Evolutionary conservation across 345 rosid species (phyloP).

Genomic region (Noccaea caerulescens): DNA sequence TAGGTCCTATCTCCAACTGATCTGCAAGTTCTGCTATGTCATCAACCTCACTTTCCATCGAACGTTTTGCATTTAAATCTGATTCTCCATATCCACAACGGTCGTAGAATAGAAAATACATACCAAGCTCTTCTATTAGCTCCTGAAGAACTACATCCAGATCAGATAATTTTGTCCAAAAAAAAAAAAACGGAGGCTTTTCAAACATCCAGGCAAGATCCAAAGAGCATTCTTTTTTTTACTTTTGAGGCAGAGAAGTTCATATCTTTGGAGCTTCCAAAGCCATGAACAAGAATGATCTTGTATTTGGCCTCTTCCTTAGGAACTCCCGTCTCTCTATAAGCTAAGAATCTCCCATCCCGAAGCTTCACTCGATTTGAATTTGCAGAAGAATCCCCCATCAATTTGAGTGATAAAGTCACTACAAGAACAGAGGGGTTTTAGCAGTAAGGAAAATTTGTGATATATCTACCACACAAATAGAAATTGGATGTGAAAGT

Average conservation of each 20-base stretch:
- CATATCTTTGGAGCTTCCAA: conserved; percentile 98
- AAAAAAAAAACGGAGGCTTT: conserved; percentile 7
- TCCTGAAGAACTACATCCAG: conserved; percentile 55
- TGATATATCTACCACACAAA: background rate
- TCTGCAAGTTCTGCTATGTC: conserved; percentile 85
- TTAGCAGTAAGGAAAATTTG: background rate
- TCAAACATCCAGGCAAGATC: background rate
- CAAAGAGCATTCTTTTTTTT: conserved; percentile 22
- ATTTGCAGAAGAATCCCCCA: conserved; percentile 21
- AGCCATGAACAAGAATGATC: conserved; percentile 82
- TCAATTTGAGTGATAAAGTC: background rate
- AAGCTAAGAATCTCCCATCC: conserved; percentile 80
- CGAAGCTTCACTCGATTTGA: conserved; percentile 58
- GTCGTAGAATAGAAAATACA: conserved; percentile 71
- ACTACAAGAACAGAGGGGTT: conserved; percentile 10
- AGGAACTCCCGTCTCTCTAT: conserved; percentile 75
- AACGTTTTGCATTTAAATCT: conserved; percentile 59
- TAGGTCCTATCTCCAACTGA: conserved; percentile 65
- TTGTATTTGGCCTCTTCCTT: conserved; percentile 57
- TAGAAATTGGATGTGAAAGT: conserved; percentile 6
- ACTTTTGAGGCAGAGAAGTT: conserved; percentile 74
- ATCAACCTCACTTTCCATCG: conserved; percentile 72
- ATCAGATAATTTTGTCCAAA: background rate
- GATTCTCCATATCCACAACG: conserved; percentile 94
- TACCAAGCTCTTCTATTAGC: conserved; percentile 64